Base-by-base conservation (phyloP, 768 basidiomycete genomes). In the Leccinum sublutescens region DNA sequence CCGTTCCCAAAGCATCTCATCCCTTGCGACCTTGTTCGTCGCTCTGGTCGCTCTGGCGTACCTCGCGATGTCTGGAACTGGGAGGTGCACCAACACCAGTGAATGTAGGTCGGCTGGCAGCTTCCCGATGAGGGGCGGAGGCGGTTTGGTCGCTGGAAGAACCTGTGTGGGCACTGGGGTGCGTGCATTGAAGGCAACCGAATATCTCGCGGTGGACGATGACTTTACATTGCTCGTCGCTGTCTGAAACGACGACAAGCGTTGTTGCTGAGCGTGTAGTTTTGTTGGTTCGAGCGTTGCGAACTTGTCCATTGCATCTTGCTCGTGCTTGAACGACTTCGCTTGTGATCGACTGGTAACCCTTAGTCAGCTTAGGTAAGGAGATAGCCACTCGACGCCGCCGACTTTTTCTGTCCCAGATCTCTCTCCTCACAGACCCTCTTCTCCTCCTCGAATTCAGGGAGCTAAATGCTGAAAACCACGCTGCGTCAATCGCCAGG, bases 101-200 rank as follows among this genome's bases (percentile, higher is more conserved):
- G 91, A 75, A 68, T 95, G 89, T 5, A 96, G 75, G 61, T 88
- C 86, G 19, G 82, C 79, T 5, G 96, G 94, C 12, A 97, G 83
- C 27, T 82, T 83, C 10, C 96, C 96, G 54, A 96, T 83, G 62
- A 80, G 78, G 23, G 65, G 72, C 25, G 63, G 61, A 33, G 73
- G 74, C 60, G 65, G 74, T 64, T 57, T 66, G 21, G 63, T 56
- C 15, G 68, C 62, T 50, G 62, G 45, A 29, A 70, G 66, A 10
- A 68, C 57, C 19, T 48, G 56, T n/a, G 57, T 6, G 2, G 50
- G 55, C 4, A 54, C 34, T 27, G 53, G 34, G 4, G 58, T 54
- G 14, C 59, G 59, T 6, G 56, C 7, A 4, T 21, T 51, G 7
- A 61, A 62, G 54, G 43, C 62, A 40, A 27, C 36, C 29, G 63